These are phyloP conservation scores for Ceratobasidium sp. DNA, from an alignment of 1,284 basidiomycete species.

Conservation along the genomic window DNA sequence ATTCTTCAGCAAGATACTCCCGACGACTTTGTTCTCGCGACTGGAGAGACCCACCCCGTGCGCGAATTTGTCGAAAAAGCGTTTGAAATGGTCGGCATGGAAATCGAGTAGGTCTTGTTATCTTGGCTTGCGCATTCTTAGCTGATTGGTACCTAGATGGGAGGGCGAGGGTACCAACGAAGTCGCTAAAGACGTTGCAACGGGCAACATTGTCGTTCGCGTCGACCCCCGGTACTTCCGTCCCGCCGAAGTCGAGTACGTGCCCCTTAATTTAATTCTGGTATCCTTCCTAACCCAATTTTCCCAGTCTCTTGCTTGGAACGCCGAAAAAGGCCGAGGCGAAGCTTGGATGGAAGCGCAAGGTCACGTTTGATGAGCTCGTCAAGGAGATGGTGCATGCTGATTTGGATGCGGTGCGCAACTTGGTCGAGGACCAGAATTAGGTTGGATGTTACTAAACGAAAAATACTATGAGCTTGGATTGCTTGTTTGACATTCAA, in stretches of 20 bases:
- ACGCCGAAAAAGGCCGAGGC: conserved; percentile 88
- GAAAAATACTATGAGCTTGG: background rate
- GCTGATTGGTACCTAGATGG: conserved; percentile 67
- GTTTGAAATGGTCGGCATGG: conserved; percentile 75
- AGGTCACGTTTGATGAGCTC: conserved; percentile 81
- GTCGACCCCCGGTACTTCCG: conserved; percentile 87
- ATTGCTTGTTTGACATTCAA: background rate
- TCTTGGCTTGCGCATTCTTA: conserved; percentile 10
- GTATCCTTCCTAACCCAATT: conserved; percentile 24
- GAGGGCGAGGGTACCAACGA: conserved; percentile 79
- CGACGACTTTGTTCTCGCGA: conserved; percentile 92
- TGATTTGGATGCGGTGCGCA: conserved; percentile 77
- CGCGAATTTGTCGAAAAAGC: conserved; percentile 90
- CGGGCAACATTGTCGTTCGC: conserved; percentile 76
- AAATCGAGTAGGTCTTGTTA: conserved; percentile 66
- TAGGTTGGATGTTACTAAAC: conserved; percentile 54
- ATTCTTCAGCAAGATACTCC: conserved; percentile 87
- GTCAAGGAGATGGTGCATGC: conserved; percentile 90
- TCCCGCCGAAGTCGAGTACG: conserved; percentile 92
- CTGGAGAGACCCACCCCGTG: conserved; percentile 91
- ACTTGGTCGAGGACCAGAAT: conserved; percentile 84
- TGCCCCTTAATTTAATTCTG: conserved; percentile 52
- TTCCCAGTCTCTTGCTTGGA: conserved; percentile 76
- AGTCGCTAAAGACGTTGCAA: conserved; percentile 76
- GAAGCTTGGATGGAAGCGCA: conserved; percentile 86